These are phyloP conservation scores for Puccinia brachypodii DNA, from an alignment of 1,284 basidiomycete genomes.

Conservation along the genomic window DNA sequence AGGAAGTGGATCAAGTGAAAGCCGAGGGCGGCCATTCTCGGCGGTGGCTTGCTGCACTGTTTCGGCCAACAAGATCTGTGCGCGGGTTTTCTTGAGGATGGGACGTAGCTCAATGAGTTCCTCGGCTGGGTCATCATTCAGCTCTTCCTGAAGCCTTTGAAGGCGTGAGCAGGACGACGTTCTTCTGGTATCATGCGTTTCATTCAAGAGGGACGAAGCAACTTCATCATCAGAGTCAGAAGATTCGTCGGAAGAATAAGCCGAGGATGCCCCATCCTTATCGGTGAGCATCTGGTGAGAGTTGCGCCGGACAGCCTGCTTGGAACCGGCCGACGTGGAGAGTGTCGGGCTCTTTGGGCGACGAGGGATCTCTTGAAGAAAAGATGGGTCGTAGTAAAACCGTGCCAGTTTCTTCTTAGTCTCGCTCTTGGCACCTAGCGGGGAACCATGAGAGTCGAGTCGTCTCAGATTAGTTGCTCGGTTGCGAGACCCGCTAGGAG, in stretches of 20 bases:
- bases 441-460: background rate
- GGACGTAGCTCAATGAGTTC: conserved; percentile 21
- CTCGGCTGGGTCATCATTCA: background rate
- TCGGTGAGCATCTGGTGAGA: background rate
- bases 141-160: background rate
- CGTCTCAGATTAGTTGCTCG: background rate
- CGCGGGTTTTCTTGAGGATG: conserved; percentile 30
- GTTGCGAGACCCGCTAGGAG: background rate
- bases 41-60: conserved; percentile 38
- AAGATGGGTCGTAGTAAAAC: conserved; percentile 27
- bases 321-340: background rate
- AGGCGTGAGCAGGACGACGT: conserved; percentile 14
- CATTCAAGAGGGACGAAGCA: conserved; percentile 3
- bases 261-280: background rate
- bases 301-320: background rate
- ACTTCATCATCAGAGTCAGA: conserved; percentile 37
- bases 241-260: conserved; percentile 8
- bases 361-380: background rate
- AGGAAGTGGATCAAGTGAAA: conserved; percentile 28
- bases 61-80: conserved; percentile 24
- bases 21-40: conserved; percentile 25
- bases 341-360: conserved; percentile 31
- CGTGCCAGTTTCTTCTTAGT: conserved; percentile 13
- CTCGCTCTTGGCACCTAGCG: conserved; percentile 1
- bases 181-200: background rate